Evolutionary conservation across 1,284 basidiomycete genomes (phyloP), one percentile per base, ranked within the genome.

Genomic region (Microbotryum silenes-acaulis): DNA sequence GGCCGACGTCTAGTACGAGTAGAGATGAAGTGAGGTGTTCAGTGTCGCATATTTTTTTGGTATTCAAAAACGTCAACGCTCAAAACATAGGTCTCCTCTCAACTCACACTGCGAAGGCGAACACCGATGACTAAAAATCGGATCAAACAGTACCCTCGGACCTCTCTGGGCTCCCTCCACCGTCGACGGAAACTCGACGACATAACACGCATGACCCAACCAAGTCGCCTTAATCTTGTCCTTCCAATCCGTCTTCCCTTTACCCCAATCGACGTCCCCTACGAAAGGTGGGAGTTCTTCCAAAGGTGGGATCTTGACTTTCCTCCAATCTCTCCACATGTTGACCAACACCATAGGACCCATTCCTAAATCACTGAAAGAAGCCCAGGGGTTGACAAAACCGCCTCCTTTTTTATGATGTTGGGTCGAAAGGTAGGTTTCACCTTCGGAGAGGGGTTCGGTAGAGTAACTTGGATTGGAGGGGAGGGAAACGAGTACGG

Each of bases 141-240:
- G 86, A 71, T 88, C 86, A 66, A 86, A 85, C 16, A 88, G 74
- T n/a, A 88, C 78, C 21, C 84, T 78, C 4, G 82, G 75, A 1
- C 86, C 85, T 46, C 84, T 76, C 16, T 14, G 71, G 60, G 29
- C 75, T 50, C 71, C 75, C 48, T 57, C 65, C 51, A 62, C 48
- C n/a, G 37, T 48, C 7, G 64, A 72, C 25, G 84, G 86, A 46
- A 87, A 76, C 74, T 88, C 85, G 47, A 88, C 77, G 3, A 88
- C 75, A 73, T 84, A 86, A 65, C 82, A 85, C 0, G 87, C 87
- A 72, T 88, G 87, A 33, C 83, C 85, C 3, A 87, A 77, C 85
- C 85, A 88, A 0, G 85, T 88, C 9, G 83, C 79, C 70, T 85
- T 86, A 61, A 86, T 77, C 57, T 78, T 77, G 9, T 25, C 47